Conservation (phyloP, 805 yeast species). For the Candida xiaguanensis region DNA sequence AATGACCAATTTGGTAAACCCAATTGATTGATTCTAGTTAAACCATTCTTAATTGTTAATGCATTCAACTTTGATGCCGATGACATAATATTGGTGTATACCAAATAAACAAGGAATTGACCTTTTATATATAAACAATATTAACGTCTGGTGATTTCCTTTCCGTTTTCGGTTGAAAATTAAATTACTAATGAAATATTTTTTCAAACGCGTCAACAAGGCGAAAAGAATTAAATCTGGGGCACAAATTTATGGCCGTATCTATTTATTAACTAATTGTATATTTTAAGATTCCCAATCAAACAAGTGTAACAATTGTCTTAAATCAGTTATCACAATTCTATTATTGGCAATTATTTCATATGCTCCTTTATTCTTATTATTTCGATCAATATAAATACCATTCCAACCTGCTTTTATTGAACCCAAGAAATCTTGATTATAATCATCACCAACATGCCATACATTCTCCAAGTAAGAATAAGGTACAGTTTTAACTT, state of each 20-base stretch:
- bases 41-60: not conserved
- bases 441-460: conserved; percentile 67
- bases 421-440: conserved; percentile 53
- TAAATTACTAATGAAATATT: too few species aligned
- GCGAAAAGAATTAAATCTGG: too few species aligned
- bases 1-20: conserved; percentile 3
- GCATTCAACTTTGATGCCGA: not conserved
- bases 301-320: conserved; percentile 16
- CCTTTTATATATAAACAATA: too few species aligned
- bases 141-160: too few species aligned
- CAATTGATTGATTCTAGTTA: conserved; percentile 1
- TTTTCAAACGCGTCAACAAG: too few species aligned
- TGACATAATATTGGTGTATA: not conserved
- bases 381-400: conserved; percentile 47
- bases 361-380: conserved; percentile 7
- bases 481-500: conserved; percentile 11
- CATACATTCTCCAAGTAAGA: conserved; percentile 30
- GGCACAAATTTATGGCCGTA: too few species aligned
- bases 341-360: conserved; percentile 31
- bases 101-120: not conserved
- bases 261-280: too few species aligned
- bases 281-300: conserved; percentile 2
- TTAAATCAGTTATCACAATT: conserved; percentile 21
- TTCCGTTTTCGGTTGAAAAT: too few species aligned
- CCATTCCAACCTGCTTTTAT: conserved; percentile 60